These are phyloP conservation scores for Apiospora phragmitis DNA, from an alignment of 2,329 filamentous ascomycete species.

Conservation along the genomic window DNA sequence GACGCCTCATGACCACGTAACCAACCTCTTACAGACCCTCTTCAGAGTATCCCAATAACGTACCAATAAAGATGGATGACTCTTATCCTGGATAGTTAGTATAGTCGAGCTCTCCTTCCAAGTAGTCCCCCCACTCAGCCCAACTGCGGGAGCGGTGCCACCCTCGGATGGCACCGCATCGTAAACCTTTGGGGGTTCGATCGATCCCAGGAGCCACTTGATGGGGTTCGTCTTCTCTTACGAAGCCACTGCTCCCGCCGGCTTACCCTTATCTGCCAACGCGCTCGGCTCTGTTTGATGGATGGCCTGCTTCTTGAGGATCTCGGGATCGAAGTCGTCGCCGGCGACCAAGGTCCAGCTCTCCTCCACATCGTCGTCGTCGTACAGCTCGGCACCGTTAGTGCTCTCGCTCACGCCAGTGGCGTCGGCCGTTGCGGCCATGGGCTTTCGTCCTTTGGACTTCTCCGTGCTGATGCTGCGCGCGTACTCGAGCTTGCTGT, in stretches of 20 bases:
- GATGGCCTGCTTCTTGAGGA: constrained; percentile 29
- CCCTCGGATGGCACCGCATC: background rate
- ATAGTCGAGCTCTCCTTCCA: background rate
- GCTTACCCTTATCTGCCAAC: background rate
- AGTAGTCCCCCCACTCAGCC: background rate
- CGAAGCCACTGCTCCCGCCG: background rate
- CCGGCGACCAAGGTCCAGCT: constrained; percentile 88
- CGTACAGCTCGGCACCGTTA: constrained; percentile 43
- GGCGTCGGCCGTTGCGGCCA: constrained; percentile 32
- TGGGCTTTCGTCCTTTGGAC: constrained; percentile 48
- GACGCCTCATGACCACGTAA: background rate
- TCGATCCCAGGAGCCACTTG: background rate
- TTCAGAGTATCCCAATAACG: background rate
- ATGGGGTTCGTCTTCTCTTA: background rate
- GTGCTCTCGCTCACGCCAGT: constrained; percentile 27
- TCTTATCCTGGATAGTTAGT: background rate
- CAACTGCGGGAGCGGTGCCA: background rate
- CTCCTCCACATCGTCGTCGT: constrained; percentile 70
- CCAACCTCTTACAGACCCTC: background rate
- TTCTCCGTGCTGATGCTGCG: constrained; percentile 77
- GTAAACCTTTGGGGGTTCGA: background rate
- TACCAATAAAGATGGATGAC: background rate
- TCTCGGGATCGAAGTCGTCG: constrained; percentile 34
- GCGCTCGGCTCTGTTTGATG: constrained; percentile 20
- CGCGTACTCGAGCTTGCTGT: constrained; percentile 93